These are phyloP conservation scores for Kwoniella mangroviensis DNA, from an alignment of 768 basidiomycete species.

Conservation along the genomic window DNA sequence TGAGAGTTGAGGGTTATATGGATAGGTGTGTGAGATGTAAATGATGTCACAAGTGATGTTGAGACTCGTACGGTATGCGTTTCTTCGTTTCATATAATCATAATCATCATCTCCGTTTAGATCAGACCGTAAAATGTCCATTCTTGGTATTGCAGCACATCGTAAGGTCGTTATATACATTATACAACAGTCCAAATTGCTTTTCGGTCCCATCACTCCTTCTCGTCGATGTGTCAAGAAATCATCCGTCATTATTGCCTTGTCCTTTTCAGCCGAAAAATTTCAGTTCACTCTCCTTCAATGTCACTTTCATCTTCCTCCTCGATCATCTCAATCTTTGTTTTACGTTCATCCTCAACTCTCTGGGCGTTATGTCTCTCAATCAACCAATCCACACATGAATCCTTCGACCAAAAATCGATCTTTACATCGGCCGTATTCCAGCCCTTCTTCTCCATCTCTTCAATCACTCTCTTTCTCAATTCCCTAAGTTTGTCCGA, in stretches of 20 bases:
- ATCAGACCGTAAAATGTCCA: background rate
- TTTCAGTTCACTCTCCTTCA: background rate
- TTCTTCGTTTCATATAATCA: background rate
- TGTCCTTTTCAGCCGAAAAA: too few species aligned
- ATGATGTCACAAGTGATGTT: background rate
- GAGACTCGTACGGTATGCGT: background rate
- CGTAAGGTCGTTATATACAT: too few species aligned
- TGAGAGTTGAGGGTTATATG: slow-evolving; percentile 14
- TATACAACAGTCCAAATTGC: too few species aligned
- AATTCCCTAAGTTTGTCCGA: background rate
- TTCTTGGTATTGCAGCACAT: background rate
- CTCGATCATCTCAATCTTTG: background rate
- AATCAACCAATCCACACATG: background rate
- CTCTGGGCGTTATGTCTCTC: background rate
- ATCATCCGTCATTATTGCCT: too few species aligned
- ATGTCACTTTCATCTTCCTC: slow-evolving; percentile 6
- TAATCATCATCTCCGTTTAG: background rate
- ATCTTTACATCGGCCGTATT: background rate
- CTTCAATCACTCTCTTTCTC: slow-evolving; percentile 7
- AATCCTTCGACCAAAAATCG: background rate
- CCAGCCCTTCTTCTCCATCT: background rate
- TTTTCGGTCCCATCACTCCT: too few species aligned
- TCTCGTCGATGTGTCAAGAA: too few species aligned
- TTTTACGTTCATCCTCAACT: slow-evolving; percentile 1
- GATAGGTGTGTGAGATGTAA: background rate